Conservation (phyloP, 257 asterid genomes). For the Thymus quinquecostatus region DNA sequence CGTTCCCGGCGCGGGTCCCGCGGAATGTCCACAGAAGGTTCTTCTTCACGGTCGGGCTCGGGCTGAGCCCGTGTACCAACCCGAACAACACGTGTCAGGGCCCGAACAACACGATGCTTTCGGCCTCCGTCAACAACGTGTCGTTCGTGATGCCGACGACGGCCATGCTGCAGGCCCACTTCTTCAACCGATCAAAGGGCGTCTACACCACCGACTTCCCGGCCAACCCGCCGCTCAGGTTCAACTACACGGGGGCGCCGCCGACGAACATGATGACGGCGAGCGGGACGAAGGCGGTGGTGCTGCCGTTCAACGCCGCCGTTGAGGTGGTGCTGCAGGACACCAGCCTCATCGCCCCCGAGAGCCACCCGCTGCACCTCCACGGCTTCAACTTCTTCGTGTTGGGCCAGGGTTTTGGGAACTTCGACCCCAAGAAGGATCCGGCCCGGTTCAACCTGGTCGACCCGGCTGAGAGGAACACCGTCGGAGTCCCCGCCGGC, state of each 20-base stretch:
- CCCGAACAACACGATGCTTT: conserved; percentile 58
- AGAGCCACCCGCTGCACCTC: conserved; percentile 70
- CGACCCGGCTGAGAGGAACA: conserved; percentile 71
- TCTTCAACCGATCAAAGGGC: conserved; percentile 51
- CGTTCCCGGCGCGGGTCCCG: conserved; percentile 61
- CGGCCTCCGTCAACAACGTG: conserved; percentile 57
- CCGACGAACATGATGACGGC: conserved; percentile 43
- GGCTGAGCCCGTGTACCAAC: conserved; percentile 46
- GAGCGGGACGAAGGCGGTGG: conserved; percentile 57
- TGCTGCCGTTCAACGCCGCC: conserved; percentile 45
- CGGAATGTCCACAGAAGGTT: conserved; percentile 45
- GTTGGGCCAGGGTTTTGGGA: conserved; percentile 63
- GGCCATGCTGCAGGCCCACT: conserved; percentile 67
- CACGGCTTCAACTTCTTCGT: conserved; percentile 74
- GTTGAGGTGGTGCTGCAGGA: conserved; percentile 71
- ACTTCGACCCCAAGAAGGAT: conserved; percentile 56
- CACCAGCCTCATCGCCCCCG: conserved; percentile 60
- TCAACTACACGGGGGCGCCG: conserved; percentile 66
- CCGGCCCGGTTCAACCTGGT: conserved; percentile 54
- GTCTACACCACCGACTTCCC: conserved; percentile 68
- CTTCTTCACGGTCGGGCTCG: conserved; percentile 70
- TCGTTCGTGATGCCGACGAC: conserved; percentile 58
- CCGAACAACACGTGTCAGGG: conserved; percentile 57
- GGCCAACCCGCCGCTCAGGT: conserved; percentile 51
- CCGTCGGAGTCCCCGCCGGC: conserved; percentile 63